These are phyloP conservation scores for Cichorium intybus DNA, from an alignment of 140 eudicot species.

Conservation along the genomic window DNA sequence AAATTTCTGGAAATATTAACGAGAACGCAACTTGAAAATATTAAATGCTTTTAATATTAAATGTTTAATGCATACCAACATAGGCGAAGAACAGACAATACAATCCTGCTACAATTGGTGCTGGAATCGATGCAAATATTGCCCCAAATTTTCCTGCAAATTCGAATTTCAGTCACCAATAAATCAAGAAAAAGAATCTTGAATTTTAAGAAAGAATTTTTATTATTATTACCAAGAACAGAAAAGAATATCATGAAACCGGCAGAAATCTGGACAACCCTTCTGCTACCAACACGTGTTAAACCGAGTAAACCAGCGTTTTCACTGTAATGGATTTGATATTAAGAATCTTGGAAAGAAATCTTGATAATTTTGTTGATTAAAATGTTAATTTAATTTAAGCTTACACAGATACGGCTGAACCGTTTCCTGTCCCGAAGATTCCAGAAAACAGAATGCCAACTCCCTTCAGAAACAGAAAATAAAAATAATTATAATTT, in stretches of 20 bases:
- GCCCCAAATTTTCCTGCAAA: conserved; percentile 96
- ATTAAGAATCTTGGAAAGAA: background rate
- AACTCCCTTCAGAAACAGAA: conserved; percentile 52
- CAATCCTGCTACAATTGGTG: conserved; percentile 91
- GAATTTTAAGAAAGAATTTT: background rate
- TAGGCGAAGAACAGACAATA: conserved; percentile 88
- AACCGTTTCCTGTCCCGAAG: conserved; percentile 88
- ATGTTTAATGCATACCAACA: conserved; percentile 59
- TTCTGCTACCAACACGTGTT: conserved; percentile 92
- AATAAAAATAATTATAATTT: background rate
- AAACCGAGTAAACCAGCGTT: conserved; percentile 92
- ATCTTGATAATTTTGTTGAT: background rate
- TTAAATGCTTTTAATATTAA: background rate
- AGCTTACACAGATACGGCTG: conserved; percentile 90
- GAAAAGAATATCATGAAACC: conserved; percentile 99
- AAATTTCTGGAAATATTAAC: background rate
- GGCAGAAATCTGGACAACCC: conserved; percentile 91
- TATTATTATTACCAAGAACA: conserved; percentile 56
- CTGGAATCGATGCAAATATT: conserved; percentile 91
- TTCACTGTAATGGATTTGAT: conserved; percentile 48
- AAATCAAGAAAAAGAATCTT: background rate
- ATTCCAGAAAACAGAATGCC: conserved; percentile 88
- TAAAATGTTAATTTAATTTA: background rate
- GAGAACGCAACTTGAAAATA: background rate
- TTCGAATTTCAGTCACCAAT: background rate